These are phyloP conservation scores for Trichoderma arundinaceum DNA, from an alignment of 2,329 filamentous ascomycete species.

Conservation along the genomic window DNA sequence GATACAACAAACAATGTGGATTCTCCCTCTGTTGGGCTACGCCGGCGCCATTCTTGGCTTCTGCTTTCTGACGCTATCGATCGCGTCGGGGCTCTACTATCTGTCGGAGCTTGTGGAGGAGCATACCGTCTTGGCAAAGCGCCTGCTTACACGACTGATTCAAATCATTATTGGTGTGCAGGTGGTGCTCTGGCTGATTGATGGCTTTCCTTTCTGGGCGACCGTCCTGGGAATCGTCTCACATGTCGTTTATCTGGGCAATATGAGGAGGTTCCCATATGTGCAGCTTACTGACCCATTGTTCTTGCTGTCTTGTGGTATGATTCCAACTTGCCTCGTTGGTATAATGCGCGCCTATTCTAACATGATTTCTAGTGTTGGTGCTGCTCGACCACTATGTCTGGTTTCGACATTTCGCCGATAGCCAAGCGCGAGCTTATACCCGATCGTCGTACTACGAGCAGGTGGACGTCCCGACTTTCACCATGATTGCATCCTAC, in stretches of 20 bases:
- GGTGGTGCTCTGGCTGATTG: conserved; percentile 74
- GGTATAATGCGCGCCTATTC: background rate
- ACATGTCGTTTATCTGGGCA: conserved; percentile 86
- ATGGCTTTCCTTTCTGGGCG: conserved; percentile 81
- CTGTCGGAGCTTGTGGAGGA: conserved; percentile 98
- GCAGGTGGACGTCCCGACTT: conserved; percentile 71
- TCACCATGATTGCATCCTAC: conserved; percentile 93
- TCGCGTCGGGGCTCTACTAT: conserved; percentile 98
- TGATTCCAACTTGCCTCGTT: conserved; percentile 37
- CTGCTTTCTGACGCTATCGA: conserved; percentile 90
- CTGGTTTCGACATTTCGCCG: conserved; percentile 93
- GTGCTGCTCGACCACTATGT: conserved; percentile 91
- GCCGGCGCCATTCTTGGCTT: conserved; percentile 87
- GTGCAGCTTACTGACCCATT: conserved; percentile 88
- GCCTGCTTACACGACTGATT: conserved; percentile 82
- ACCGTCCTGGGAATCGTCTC: conserved; percentile 77
- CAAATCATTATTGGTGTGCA: conserved; percentile 80
- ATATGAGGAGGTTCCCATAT: conserved; percentile 74
- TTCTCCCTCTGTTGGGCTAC: conserved; percentile 90
- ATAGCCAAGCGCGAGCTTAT: conserved; percentile 63
- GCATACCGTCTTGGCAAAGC: conserved; percentile 91
- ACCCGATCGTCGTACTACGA: conserved; percentile 67
- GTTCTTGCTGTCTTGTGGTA: conserved; percentile 83
- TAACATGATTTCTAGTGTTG: conserved; percentile 59
- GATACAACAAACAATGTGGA: conserved; percentile 75